Evolutionary conservation across 2,329 filamentous ascomycete species (phyloP).

Genomic region (Tolypocladium pustulatum): DNA sequence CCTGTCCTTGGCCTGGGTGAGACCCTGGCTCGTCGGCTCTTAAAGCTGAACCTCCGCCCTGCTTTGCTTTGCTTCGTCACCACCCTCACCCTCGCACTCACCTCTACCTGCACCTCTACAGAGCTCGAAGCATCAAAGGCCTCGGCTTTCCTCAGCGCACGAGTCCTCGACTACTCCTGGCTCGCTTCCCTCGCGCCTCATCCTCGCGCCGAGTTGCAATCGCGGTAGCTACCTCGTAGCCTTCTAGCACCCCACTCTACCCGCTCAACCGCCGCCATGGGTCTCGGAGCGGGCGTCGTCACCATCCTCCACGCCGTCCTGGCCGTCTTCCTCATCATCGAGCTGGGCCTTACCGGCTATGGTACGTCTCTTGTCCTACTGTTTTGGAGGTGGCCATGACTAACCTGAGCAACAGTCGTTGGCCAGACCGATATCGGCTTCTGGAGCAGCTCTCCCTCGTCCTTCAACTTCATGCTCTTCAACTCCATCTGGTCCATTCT

Average conservation of each 20-base stretch:
- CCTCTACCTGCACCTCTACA: not conserved
- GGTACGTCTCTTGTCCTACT: conserved; percentile 34
- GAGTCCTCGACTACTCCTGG: too few species aligned
- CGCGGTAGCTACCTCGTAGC: not conserved
- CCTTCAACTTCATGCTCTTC: conserved; percentile 73
- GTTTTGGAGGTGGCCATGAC: too few species aligned
- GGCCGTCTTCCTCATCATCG: conserved; percentile 57
- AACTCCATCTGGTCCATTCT: conserved; percentile 66
- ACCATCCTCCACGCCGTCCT: conserved; percentile 58
- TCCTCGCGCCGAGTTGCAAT: too few species aligned
- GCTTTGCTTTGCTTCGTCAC: not conserved
- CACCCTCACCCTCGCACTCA: not conserved
- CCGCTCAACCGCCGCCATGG: conserved; percentile 27
- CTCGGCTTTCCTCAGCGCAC: too few species aligned
- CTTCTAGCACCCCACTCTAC: not conserved
- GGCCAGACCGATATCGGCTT: not conserved
- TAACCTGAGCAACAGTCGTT: conserved; percentile 3
- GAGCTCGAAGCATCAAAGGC: too few species aligned
- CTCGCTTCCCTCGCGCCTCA: too few species aligned
- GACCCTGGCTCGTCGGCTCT: not conserved
- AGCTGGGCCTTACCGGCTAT: conserved; percentile 66
- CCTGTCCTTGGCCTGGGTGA: not conserved
- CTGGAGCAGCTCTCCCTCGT: conserved; percentile 32
- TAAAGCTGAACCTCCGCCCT: not conserved
- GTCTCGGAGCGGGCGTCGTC: conserved; percentile 35